Base-by-base conservation (phyloP, 163 green algal genomes). In the Scenedesmus sp. region DNA sequence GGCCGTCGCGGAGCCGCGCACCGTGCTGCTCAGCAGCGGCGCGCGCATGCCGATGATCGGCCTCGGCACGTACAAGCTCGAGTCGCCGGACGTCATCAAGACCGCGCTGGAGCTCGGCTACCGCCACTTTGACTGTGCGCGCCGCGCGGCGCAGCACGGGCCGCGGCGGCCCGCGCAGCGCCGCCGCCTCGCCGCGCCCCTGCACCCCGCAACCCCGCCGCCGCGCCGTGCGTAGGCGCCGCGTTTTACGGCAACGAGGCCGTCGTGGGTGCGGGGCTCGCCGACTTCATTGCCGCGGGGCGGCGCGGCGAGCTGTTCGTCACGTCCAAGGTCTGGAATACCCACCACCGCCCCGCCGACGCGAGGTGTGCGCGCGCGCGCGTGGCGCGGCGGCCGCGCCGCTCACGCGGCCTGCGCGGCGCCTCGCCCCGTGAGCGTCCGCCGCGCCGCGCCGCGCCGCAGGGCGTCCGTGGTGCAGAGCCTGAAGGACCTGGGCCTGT, bases 261-360 rank as follows among this genome's bases (percentile, higher is more conserved):
- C 13, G 44, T 90, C 24, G 83, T 97, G n/a, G 93, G 93, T 18
- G 75, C 94, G 66, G 92, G 87, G n/a, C 65, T 96, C 22, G 56
- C 74, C 33, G 79, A 88, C 4, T 94, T 91, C 58, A 78, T 95
- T 0, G 74, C 74, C 1, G 47, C 66, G 22, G 90, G 83, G 36
- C 36, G 66, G 9, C 83, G 90, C 31, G 66, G 85, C 0, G 84
- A 96, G 83, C 83, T 98, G 33, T 98, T 96, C 83, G 69, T 98
- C 22, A 91, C 87, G 9, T 88, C 71, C 76, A 98, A 98, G 86
- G 83, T 97, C 47, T 97, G 93, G 93, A 97, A 97, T 83, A 90
- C 93, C 54, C 80, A 87, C 29, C 92, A 97, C 86, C 63, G 82
- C 7, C 89, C 91, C 3, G 81, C 79, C 3, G 78, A 84, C 24